Base-by-base conservation (phyloP, 139 green algal genomes). In the Yamagishiella unicocca region DNA sequence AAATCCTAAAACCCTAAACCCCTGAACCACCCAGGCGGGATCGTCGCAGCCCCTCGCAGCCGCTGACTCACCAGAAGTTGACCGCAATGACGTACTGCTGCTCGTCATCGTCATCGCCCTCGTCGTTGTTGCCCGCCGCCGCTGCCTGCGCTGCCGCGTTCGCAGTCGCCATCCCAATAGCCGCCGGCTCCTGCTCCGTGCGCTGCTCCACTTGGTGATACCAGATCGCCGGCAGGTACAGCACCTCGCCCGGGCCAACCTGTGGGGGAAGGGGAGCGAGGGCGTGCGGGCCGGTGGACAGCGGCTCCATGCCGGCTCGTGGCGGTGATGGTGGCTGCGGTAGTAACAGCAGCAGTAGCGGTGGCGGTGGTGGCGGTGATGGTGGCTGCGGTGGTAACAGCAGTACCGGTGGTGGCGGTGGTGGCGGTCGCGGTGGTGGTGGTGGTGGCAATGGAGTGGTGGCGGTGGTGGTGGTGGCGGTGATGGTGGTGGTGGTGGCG, bases 221-320 rank as follows among this genome's bases (percentile, higher is more conserved):
- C 96, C 96, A 98, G 27, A 94, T 72, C 24, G 91, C 87, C 0
- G 96, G 96, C 72, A 98, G 92, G 86, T 96, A 98, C 61, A 97
- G 79, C 80, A 95, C 35, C 55, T 98, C 95, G 0, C 95, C 95
- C 35, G 90, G 79, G 22, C 70, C 66, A 9, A 92, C 89, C 83
- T 89, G 83, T 24, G 33, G 46, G 29, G 29, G 67, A 35, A 29
- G 21, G 55, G 55, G 55, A 21, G 12, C 21, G 55, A 66, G 55
- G 19, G 21, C n/a, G 55, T 8, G 55, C 27, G 55, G 55, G 55
- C 12, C 55, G 55, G 55, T n/a, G n/a, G n/a, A n/a, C n/a, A n/a
- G n/a, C n/a, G n/a, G n/a, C n/a, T n/a, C n/a, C n/a, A n/a, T n/a
- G n/a, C n/a, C n/a, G n/a, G n/a, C n/a, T n/a, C n/a, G n/a, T n/a